Conservation (phyloP, 164 flowering plant species). For the Magnolia sinica region DNA sequence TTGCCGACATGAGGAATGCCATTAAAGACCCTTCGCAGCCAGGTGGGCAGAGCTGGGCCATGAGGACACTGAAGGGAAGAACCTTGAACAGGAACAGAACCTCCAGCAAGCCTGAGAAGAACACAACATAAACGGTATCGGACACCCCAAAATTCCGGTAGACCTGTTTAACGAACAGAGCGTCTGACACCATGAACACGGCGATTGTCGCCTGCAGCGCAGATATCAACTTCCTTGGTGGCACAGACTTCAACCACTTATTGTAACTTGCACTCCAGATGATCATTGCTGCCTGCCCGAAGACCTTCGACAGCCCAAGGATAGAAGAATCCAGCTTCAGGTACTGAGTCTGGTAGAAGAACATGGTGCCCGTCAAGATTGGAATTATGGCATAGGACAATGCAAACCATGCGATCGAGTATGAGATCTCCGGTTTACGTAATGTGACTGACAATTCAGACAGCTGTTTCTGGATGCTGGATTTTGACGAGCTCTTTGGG, state of each 20-base stretch:
- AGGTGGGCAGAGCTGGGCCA: constrained; percentile 71
- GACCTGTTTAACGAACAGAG: constrained; percentile 57
- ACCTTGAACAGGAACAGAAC: constrained; percentile 71
- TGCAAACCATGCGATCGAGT: constrained; percentile 77
- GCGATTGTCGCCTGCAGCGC: constrained; percentile 61
- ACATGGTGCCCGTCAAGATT: constrained; percentile 79
- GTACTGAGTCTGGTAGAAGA: constrained; percentile 83
- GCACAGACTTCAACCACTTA: constrained; percentile 42
- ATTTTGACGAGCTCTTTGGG: constrained; percentile 37
- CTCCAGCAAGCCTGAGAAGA: constrained; percentile 74
- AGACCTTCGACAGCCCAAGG: constrained; percentile 80
- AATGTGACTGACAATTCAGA: constrained; percentile 48
- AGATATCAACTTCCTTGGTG: constrained; percentile 63
- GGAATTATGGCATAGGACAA: constrained; percentile 79
- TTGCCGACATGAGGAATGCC: constrained; percentile 87
- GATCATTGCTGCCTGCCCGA: constrained; percentile 82
- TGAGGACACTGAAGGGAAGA: constrained; percentile 70
- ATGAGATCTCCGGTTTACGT: constrained; percentile 57
- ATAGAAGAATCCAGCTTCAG: constrained; percentile 58
- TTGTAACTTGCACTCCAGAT: constrained; percentile 71
- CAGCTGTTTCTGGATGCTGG: constrained; percentile 57
- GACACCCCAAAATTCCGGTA: constrained; percentile 62
- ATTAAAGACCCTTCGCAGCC: constrained; percentile 94
- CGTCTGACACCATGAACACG: constrained; percentile 71
- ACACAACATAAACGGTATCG: constrained; percentile 60